These are phyloP conservation scores for Fusarium sp. DNA, from an alignment of 2,329 filamentous ascomycete species.

Conservation along the genomic window DNA sequence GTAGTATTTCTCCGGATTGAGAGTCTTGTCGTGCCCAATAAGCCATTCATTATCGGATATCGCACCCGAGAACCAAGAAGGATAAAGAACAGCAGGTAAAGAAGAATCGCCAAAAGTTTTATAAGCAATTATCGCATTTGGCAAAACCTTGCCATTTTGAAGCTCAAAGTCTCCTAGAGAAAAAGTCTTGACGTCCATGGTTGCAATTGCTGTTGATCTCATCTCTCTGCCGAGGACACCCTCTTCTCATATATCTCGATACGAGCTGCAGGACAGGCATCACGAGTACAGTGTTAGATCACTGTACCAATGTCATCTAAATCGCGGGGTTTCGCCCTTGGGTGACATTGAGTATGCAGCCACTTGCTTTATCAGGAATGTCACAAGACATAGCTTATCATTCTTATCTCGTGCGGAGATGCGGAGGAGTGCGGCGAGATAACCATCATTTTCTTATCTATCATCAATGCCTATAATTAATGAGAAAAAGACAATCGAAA, in stretches of 20 bases:
- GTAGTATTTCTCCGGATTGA: slow-evolving; percentile 68
- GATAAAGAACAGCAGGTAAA: slow-evolving; percentile 78
- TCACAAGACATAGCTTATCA: slow-evolving; percentile 37
- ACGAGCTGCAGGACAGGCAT: not conserved
- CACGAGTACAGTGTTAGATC: not conserved
- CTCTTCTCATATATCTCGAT: slow-evolving; percentile 14
- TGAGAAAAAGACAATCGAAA: not conserved
- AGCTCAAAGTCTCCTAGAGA: slow-evolving; percentile 75
- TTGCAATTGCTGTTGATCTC: not conserved
- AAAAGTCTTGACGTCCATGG: slow-evolving; percentile 53
- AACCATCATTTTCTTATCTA: slow-evolving; percentile 5
- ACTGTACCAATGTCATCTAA: not conserved
- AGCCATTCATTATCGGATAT: slow-evolving; percentile 83
- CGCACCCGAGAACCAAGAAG: slow-evolving; percentile 74
- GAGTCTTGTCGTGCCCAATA: slow-evolving; percentile 72
- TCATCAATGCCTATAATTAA: not conserved
- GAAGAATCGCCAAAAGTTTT: slow-evolving; percentile 77
- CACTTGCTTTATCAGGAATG: slow-evolving; percentile 29
- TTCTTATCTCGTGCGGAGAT: slow-evolving; percentile 33
- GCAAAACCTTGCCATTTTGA: slow-evolving; percentile 71
- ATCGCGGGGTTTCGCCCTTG: slow-evolving; percentile 34
- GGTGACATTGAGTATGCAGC: slow-evolving; percentile 14
- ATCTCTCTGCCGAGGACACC: not conserved
- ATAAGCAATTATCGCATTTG: slow-evolving; percentile 78
- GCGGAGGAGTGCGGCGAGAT: slow-evolving; percentile 21